phyloP scores from a whole-genome alignment of 805 yeast species.

The Candida manassasensis region DNA sequence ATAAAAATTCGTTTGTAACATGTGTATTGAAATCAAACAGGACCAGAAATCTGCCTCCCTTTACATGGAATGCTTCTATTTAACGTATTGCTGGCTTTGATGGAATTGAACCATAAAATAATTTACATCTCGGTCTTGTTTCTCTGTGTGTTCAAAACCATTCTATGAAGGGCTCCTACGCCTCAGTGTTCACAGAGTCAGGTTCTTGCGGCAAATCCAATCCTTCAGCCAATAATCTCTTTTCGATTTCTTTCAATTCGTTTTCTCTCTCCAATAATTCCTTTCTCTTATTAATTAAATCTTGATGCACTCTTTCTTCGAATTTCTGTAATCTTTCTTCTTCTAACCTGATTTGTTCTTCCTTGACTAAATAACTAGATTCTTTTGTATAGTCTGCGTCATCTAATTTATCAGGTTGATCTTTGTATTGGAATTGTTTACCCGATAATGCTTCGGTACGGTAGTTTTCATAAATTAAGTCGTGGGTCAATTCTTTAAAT shows the following conservation, averaged over 20 bases:
- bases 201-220: constrained; percentile 36
- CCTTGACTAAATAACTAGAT: constrained; percentile 51
- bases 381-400: constrained; percentile 10
- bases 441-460: constrained; percentile 82
- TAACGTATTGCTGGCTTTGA: no score
- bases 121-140: no score
- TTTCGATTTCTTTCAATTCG: constrained; percentile 79
- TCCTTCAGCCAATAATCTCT: constrained; percentile 58
- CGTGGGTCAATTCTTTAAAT: constrained; percentile 84
- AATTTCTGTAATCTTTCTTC: constrained; percentile 83
- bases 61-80: no score
- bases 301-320: constrained; percentile 87
- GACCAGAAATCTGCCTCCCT: no score
- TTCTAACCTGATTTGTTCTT: constrained; percentile 83
- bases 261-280: constrained; percentile 81
- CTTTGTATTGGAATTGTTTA: constrained; percentile 41
- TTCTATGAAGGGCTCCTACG: no score
- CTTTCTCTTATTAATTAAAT: constrained; percentile 70
- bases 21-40: no score
- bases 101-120: no score
- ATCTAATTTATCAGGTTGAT: constrained; percentile 4
- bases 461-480: constrained; percentile 79
- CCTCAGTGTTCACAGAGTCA: constrained; percentile 28
- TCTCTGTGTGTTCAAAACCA: no score
- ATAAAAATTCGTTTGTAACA: no score